Conservation (phyloP, 2,329 filamentous ascomycete species). For the Cladosporium halotolerans region DNA sequence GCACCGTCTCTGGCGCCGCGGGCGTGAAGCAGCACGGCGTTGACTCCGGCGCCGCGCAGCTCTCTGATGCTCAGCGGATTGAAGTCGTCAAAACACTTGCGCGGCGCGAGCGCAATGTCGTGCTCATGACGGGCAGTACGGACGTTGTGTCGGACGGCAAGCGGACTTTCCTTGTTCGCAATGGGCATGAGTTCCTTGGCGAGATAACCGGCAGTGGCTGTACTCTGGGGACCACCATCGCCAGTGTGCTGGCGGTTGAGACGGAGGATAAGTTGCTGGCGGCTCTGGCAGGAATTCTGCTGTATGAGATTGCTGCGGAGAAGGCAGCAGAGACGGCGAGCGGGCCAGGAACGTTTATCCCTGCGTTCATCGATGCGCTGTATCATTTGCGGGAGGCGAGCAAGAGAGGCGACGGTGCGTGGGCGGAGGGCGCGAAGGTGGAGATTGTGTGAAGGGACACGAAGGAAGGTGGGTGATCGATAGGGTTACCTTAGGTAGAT, state of each 20-base stretch:
- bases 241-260: constrained; percentile 63
- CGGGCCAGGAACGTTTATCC: constrained; percentile 82
- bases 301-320: constrained; percentile 75
- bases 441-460: constrained; percentile 16
- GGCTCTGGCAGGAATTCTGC: constrained; percentile 63
- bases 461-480: too few relatives aligned
- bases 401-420: constrained; percentile 42
- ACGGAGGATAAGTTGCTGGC: constrained; percentile 63
- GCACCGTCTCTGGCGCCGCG: constrained; percentile 58
- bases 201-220: constrained; percentile 72
- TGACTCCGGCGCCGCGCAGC: constrained; percentile 60
- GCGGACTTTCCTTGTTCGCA: constrained; percentile 61
- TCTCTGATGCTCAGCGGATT: constrained; percentile 51
- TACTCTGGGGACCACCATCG: constrained; percentile 74
- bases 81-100: constrained; percentile 62
- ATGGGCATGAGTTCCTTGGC: constrained; percentile 68
- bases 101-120: constrained; percentile 59
- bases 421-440: constrained; percentile 50
- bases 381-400: constrained; percentile 46
- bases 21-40: constrained; percentile 67
- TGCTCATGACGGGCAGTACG: constrained; percentile 73
- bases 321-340: constrained; percentile 50
- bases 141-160: constrained; percentile 74
- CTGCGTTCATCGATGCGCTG: constrained; percentile 72
- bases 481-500: too few relatives aligned